phyloP scores from a whole-genome alignment of 805 yeast genomes.

The Saccharomycopsis fermentans region DNA sequence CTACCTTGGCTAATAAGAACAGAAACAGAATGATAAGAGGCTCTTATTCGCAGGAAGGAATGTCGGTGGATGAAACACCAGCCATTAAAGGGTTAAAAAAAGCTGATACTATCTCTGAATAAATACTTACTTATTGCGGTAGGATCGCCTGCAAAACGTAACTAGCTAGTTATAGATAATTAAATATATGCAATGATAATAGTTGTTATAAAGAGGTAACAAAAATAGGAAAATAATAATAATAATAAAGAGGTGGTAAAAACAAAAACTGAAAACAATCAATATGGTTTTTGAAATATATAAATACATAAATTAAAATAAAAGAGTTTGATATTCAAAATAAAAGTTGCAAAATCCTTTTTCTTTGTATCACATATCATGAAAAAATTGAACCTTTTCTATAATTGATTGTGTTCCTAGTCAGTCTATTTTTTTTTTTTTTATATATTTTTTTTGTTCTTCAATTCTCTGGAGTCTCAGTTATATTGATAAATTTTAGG shows the following conservation, averaged over 20 bases:
- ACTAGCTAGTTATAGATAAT: not conserved
- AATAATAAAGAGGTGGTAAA: not conserved
- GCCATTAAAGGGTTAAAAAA: not conserved
- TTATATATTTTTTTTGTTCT: no score
- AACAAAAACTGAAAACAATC: not conserved
- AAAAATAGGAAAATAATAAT: not conserved
- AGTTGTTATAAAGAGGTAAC: not conserved
- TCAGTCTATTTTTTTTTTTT: not conserved
- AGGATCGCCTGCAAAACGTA: not conserved
- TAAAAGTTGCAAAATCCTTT: not conserved
- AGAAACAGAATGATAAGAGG: not conserved
- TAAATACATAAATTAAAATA: not conserved
- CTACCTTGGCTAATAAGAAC: not conserved
- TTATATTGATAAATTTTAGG: slow-evolving; percentile 14
- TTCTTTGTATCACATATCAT: not conserved
- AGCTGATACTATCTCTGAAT: not conserved
- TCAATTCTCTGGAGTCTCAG: not conserved
- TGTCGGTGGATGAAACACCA: not conserved
- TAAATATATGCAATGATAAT: slow-evolving; percentile 1
- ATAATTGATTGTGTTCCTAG: not conserved
- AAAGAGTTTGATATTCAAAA: not conserved
- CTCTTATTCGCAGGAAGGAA: not conserved
- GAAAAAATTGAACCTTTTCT: not conserved
- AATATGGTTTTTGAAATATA: not conserved
- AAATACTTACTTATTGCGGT: not conserved